Conservation (phyloP, 495 filamentous ascomycete species). For the Neurospora sp. region DNA sequence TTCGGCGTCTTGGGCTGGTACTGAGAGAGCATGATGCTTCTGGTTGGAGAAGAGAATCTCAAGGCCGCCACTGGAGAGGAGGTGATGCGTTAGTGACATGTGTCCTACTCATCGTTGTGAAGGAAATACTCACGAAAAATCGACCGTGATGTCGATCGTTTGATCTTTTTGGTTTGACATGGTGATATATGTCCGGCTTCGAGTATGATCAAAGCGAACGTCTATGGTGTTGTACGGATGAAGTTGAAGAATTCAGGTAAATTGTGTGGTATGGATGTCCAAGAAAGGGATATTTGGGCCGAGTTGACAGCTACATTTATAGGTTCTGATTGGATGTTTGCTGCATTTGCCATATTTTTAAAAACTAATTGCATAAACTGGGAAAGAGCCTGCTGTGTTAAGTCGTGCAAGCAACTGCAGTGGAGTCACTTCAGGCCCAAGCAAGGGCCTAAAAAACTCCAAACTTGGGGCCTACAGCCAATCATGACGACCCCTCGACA, state of each 20-base stretch:
- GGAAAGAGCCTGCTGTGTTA: background rate
- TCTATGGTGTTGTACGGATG: background rate
- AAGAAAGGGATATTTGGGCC: background rate
- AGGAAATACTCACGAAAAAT: conserved; percentile 22
- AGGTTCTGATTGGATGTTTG: background rate
- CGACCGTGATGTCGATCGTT: conserved; percentile 25
- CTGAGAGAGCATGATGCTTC: conserved; percentile 54
- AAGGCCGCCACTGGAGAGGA: conserved; percentile 65
- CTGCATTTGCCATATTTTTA: background rate
- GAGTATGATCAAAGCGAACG: background rate
- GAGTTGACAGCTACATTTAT: background rate
- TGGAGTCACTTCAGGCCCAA: background rate
- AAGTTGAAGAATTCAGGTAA: background rate
- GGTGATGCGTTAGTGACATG: background rate
- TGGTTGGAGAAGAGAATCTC: conserved; percentile 87
- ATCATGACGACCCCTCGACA: background rate
- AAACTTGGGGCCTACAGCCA: background rate
- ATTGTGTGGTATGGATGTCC: background rate
- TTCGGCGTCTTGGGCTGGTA: conserved; percentile 52
- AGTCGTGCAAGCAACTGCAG: background rate
- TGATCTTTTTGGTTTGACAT: conserved; percentile 7
- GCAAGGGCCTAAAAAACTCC: background rate
- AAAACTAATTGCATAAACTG: background rate
- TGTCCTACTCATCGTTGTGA: background rate
- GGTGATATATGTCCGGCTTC: background rate